Evolutionary conservation across 2,329 filamentous ascomycete species (phyloP).

Genomic region (Talaromyces piceae): DNA sequence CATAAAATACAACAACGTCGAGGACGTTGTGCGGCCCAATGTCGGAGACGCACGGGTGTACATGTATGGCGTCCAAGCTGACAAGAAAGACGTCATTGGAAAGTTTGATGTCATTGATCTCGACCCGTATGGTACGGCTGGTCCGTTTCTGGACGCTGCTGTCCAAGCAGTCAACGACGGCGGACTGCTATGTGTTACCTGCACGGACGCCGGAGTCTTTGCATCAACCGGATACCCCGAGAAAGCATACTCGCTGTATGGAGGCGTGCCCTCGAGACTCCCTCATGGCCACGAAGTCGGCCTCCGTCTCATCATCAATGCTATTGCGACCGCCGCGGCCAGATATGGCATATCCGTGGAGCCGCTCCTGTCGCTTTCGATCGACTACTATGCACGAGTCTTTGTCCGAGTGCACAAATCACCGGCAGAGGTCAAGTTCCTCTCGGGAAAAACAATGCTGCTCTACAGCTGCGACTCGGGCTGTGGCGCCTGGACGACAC

Average conservation of each 20-base stretch:
- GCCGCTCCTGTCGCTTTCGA: constrained; percentile 83
- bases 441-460: constrained; percentile 85
- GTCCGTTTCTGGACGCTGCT: constrained; percentile 84
- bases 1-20: constrained; percentile 70
- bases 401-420: constrained; percentile 78
- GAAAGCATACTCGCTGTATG: constrained; percentile 90
- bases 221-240: constrained; percentile 90
- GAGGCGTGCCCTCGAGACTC: constrained; percentile 79
- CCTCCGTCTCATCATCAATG: constrained; percentile 75
- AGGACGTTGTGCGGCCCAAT: constrained; percentile 62
- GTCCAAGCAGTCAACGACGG: constrained; percentile 82
- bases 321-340: constrained; percentile 70
- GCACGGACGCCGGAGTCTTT: constrained; percentile 92
- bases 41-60: constrained; percentile 79
- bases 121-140: constrained; percentile 91
- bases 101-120: constrained; percentile 93
- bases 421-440: constrained; percentile 79
- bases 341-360: constrained; percentile 84
- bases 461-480: constrained; percentile 86
- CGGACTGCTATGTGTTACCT: constrained; percentile 87
- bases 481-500: constrained; percentile 85
- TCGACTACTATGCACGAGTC: constrained; percentile 88
- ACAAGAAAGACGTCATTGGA: constrained; percentile 35
- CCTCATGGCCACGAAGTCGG: constrained; percentile 82
- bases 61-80: constrained; percentile 65